Evolutionary conservation across 352 stramenopile species (phyloP), one percentile per base, ranked within the genome.

Genomic region (Globisporangium ultimum): DNA sequence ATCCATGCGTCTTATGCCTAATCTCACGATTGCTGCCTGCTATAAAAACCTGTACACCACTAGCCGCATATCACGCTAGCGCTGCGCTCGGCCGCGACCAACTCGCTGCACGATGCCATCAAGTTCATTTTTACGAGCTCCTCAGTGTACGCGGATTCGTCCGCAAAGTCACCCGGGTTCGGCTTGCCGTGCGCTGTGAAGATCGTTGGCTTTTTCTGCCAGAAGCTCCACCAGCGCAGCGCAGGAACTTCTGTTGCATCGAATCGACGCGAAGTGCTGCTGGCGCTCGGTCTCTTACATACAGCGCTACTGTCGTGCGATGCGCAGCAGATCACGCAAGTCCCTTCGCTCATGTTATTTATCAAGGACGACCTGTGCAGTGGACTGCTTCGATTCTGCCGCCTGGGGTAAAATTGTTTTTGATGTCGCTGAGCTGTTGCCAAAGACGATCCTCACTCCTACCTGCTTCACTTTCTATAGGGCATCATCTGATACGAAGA

Each of bases 341-440:
- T 82, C 17, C 80, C 79, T 20, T 87, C 86, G 45, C 63, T 95
- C 5, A 85, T 93, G 72, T 57, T 89, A 14, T 92, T 93, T 41
- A 80, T 92, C 50, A 89, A 95, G 61, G 86, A 95, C 59, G 86
- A 95, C 46, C 59, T 95, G 24, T 93, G 86, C 45, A 85, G 78
- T 40, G 75, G 78, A 17, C 67, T 95, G 43, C 64, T 95, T 28
- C 79, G 76, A 21, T 91, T 89, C 50, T 78, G 78, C 40, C 79
- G 83, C 42, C 72, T 92, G 11, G 83, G 83, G 80, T 90, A 36
- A 73, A 12, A 63, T 53, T 28, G 11, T 5, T 17, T 36, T 24
- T 48, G 2, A 21, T 50, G 20, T 48, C 20, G 28, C 28, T 36
- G 28, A 36, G 28, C 48, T 32, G 17, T 50, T 32, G 10, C 22